These are phyloP conservation scores for Dactylellina sp. DNA, from an alignment of 2,329 filamentous ascomycete species.

Conservation along the genomic window DNA sequence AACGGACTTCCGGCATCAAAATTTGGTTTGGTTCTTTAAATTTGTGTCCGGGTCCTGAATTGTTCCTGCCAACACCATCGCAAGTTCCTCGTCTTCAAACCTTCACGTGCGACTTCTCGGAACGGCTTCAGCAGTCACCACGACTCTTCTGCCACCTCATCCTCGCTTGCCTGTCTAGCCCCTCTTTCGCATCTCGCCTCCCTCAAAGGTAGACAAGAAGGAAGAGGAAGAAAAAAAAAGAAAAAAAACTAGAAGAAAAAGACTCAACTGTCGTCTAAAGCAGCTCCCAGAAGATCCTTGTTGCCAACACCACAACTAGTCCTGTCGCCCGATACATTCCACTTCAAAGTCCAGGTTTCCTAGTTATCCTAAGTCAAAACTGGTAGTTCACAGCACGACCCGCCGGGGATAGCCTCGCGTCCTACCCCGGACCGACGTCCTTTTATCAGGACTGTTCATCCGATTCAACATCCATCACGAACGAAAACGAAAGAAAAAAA, in stretches of 20 bases:
- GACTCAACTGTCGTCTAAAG: slow-evolving; percentile 11
- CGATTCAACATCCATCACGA: slow-evolving; percentile 27
- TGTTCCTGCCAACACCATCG: slow-evolving; percentile 17
- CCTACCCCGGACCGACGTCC: slow-evolving; percentile 49
- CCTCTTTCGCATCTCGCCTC: slow-evolving; percentile 54
- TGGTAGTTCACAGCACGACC: slow-evolving; percentile 34
- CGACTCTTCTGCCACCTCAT: slow-evolving; percentile 29
- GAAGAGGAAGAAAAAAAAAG: neutral
- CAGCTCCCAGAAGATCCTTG: slow-evolving; percentile 46
- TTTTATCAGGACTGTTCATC: slow-evolving; percentile 41
- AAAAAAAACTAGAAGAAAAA: slow-evolving; percentile 11
- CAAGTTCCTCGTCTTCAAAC: slow-evolving; percentile 13
- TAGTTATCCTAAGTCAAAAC: slow-evolving; percentile 43
- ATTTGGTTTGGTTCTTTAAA: neutral
- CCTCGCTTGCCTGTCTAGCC: slow-evolving; percentile 14
- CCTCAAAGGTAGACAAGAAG: slow-evolving; percentile 3
- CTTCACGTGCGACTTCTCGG: slow-evolving; percentile 57
- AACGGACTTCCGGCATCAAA: slow-evolving; percentile 13
- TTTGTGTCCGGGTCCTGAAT: no score
- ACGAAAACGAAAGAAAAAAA: slow-evolving; percentile 6
- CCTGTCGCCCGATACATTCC: slow-evolving; percentile 37
- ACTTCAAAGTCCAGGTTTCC: slow-evolving; percentile 48
- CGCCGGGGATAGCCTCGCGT: slow-evolving; percentile 41
- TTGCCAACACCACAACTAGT: slow-evolving; percentile 41
- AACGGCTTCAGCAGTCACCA: slow-evolving; percentile 56